phyloP scores from a whole-genome alignment of 78 protist species.

The Dictyostelium brefeldianum region DNA sequence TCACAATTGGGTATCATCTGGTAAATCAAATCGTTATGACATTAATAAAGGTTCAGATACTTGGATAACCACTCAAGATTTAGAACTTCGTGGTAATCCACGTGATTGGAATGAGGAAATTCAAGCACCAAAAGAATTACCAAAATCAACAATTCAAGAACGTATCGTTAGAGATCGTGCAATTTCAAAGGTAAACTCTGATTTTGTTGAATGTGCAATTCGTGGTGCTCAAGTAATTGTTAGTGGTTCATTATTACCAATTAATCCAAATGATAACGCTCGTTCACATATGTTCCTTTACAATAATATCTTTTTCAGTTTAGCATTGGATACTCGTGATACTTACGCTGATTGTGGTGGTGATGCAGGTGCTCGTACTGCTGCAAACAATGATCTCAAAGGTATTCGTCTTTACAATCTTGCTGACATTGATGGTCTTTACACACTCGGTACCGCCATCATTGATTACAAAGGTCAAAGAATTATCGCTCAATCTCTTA shows the following conservation, averaged over 20 bases:
- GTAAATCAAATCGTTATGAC: neutral
- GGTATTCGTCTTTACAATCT: constrained; percentile 79
- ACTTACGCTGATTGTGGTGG: constrained; percentile 71
- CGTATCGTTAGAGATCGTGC: constrained; percentile 86
- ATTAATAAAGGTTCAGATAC: constrained; percentile 39
- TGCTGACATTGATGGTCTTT: constrained; percentile 81
- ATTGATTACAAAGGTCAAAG: constrained; percentile 86
- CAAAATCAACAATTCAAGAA: constrained; percentile 46
- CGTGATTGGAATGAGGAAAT: constrained; percentile 90
- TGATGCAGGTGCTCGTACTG: constrained; percentile 62
- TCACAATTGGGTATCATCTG: constrained; percentile 31
- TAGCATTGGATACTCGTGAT: constrained; percentile 78
- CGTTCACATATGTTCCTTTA: constrained; percentile 81
- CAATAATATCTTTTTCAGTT: constrained; percentile 84
- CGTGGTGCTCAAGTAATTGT: constrained; percentile 82
- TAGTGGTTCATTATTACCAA: constrained; percentile 51
- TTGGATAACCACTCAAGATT: constrained; percentile 14
- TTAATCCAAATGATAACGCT: constrained; percentile 84
- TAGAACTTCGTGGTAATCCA: constrained; percentile 65
- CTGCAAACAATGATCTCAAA: constrained; percentile 81
- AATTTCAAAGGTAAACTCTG: constrained; percentile 68
- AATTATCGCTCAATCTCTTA: constrained; percentile 82
- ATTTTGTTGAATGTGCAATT: constrained; percentile 88
- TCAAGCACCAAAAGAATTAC: constrained; percentile 77
- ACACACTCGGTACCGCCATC: constrained; percentile 83